Percentiles rank a stretch among this genome's conserved stretches.
Conservation (phyloP, 176 grass and related monocot species). For the Rhynchospora tenuis region DNA sequence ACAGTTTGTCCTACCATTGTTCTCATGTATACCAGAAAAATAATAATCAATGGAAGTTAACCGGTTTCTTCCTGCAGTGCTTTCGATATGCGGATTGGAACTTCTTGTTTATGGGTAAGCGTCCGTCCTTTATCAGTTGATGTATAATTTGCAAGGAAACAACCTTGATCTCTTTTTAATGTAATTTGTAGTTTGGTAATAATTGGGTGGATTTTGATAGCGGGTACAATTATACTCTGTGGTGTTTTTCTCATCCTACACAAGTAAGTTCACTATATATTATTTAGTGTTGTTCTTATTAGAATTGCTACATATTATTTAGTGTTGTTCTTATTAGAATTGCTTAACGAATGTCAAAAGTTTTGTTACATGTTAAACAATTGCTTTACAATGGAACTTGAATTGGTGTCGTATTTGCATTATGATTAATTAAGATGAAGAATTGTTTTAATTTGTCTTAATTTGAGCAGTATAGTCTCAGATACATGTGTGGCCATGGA, state of each 20-base stretch:
- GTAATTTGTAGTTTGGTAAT: conserved; percentile 42
- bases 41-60: no score
- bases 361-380: background rate
- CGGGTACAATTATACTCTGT: conserved; percentile 42
- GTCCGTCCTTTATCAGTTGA: background rate
- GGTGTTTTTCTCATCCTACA: conserved; percentile 66
- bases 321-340: background rate
- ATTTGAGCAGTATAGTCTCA: conserved; percentile 38
- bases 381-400: background rate
- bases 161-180: background rate
- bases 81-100: conserved; percentile 48
- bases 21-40: no score
- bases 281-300: background rate
- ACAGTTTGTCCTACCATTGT: no score
- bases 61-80: no score
- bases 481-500: conserved; percentile 88
- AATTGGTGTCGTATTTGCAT: background rate
- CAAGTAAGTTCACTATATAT: conserved; percentile 39
- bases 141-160: background rate
- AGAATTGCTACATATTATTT: conserved; percentile 1
- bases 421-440: background rate
- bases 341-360: background rate
- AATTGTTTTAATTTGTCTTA: background rate
- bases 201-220: conserved; percentile 57
- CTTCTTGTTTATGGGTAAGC: conserved; percentile 56